A percentile compares a stretch with the other conserved stretches of the same genome.
Conservation (phyloP, 2,329 filamentous ascomycete genomes). For the Didymella lethalis region DNA sequence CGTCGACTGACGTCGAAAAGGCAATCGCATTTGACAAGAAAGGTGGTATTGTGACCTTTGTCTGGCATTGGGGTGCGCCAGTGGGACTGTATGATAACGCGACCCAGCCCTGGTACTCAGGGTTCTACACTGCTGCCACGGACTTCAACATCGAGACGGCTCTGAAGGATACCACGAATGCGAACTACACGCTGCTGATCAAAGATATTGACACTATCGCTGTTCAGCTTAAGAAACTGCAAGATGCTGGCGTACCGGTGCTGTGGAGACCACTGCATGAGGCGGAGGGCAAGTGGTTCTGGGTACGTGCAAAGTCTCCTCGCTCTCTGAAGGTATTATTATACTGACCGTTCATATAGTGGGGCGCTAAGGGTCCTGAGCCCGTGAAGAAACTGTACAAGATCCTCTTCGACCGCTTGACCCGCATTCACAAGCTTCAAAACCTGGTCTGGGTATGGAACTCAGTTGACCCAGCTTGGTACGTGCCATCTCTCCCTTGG, state of each 20-base stretch:
- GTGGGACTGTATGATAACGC: constrained; percentile 57
- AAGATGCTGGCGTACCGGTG: constrained; percentile 56
- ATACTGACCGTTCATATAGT: constrained; percentile 29
- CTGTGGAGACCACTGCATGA: constrained; percentile 61
- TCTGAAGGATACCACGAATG: constrained; percentile 53
- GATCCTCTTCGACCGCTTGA: constrained; percentile 57
- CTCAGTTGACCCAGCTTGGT: constrained; percentile 54
- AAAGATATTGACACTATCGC: constrained; percentile 61
- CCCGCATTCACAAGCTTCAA: constrained; percentile 55
- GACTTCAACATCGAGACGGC: constrained; percentile 58
- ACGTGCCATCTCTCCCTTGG: too few species aligned
- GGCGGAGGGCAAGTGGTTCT: constrained; percentile 62
- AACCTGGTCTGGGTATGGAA: constrained; percentile 64
- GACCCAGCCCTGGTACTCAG: constrained; percentile 58
- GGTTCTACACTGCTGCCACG: constrained; percentile 61
- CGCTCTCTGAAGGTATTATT: neutral
- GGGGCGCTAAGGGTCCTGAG: constrained; percentile 59
- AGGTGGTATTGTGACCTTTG: constrained; percentile 58
- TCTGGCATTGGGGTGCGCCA: constrained; percentile 61
- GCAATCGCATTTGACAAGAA: constrained; percentile 55
- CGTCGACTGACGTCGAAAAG: constrained; percentile 56
- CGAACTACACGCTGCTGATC: constrained; percentile 59
- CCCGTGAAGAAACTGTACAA: constrained; percentile 56
- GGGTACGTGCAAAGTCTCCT: constrained; percentile 22
- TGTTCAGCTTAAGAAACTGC: constrained; percentile 55